Evolutionary conservation across 1,284 basidiomycete species (phyloP).

Genomic region (Anthracocystis walkeri): DNA sequence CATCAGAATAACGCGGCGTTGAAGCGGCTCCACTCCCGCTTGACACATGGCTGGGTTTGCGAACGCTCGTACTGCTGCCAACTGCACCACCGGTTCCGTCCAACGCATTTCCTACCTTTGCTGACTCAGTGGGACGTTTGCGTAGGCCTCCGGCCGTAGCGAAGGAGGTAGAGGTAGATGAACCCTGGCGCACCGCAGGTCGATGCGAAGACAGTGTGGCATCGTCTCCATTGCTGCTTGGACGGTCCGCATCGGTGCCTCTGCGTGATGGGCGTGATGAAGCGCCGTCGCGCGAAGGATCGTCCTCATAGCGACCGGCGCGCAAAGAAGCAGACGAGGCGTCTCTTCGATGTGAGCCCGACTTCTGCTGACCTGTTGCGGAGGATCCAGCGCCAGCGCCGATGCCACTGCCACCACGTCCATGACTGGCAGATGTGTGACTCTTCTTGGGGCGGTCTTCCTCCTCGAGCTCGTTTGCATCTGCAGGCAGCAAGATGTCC

Average conservation of each 20-base stretch:
- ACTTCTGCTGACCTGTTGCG: not conserved
- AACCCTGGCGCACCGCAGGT: constrained; percentile 20
- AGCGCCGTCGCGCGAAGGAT: constrained; percentile 7
- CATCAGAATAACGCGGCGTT: constrained; percentile 9
- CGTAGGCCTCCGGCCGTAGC: constrained; percentile 11
- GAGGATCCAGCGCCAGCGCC: not conserved
- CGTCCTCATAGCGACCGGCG: constrained; percentile 19
- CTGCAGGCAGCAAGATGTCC: constrained; percentile 83
- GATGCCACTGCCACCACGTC: not conserved
- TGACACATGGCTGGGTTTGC: constrained; percentile 25
- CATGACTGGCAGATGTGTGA: constrained; percentile 5
- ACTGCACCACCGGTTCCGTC: constrained; percentile 51
- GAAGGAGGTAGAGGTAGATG: constrained; percentile 25
- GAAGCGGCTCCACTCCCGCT: constrained; percentile 4
- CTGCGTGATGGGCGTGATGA: constrained; percentile 17
- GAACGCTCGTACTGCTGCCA: constrained; percentile 2
- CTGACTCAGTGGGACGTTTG: constrained; percentile 37
- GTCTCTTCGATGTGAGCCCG: constrained; percentile 11
- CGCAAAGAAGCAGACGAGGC: constrained; percentile 18
- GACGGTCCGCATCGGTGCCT: constrained; percentile 24
- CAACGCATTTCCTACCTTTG: constrained; percentile 60
- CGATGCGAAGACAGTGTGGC: constrained; percentile 17
- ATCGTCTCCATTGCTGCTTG: constrained; percentile 7
- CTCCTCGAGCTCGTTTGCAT: constrained; percentile 66
- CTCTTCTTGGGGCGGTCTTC: constrained; percentile 24